Percentiles rank a stretch among this genome's conserved stretches.
Evolutionary conservation across 805 yeast species (phyloP).

Genomic region (Diddensiella transvaalensis): DNA sequence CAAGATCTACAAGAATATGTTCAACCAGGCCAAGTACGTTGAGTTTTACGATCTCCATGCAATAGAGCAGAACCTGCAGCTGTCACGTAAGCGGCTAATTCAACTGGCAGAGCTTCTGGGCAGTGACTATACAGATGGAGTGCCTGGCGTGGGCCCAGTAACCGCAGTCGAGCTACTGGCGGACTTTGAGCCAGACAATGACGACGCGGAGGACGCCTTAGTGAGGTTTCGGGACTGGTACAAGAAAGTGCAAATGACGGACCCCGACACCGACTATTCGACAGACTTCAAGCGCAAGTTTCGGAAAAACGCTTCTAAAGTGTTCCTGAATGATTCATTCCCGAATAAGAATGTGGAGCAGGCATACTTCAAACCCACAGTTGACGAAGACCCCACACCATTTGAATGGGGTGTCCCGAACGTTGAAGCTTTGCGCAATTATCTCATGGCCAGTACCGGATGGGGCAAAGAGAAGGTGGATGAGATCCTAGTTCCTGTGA

Average conservation of each 20-base stretch:
- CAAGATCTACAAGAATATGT: conserved; percentile 81
- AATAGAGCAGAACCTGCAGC: conserved; percentile 60
- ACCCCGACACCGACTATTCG: conserved; percentile 39
- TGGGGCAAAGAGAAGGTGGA: conserved; percentile 79
- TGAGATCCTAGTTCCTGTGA: conserved; percentile 80
- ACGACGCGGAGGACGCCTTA: conserved; percentile 40
- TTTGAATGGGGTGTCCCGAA: conserved; percentile 92
- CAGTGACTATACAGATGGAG: conserved; percentile 92
- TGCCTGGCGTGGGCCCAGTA: conserved; percentile 93
- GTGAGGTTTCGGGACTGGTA: conserved; percentile 52
- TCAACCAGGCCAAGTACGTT: conserved; percentile 86
- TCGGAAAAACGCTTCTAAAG: conserved; percentile 51
- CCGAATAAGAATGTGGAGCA: conserved; percentile 67
- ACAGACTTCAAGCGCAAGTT: conserved; percentile 52
- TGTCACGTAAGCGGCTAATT: conserved; percentile 61
- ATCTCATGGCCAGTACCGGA: conserved; percentile 64
- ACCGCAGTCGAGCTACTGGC: conserved; percentile 85
- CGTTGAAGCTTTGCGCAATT: conserved; percentile 70
- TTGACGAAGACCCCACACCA: conserved; percentile 71
- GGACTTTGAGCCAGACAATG: conserved; percentile 85
- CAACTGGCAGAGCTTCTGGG: conserved; percentile 83
- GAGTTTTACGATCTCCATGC: conserved; percentile 70
- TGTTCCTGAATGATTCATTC: conserved; percentile 55
- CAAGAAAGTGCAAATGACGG: conserved; percentile 42
- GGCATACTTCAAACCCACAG: conserved; percentile 78